Percentiles rank a stretch among this genome's conserved stretches.
Evolutionary conservation across 169 alveolate species (phyloP).

Genomic region (Eimeria nieschulzi): DNA sequence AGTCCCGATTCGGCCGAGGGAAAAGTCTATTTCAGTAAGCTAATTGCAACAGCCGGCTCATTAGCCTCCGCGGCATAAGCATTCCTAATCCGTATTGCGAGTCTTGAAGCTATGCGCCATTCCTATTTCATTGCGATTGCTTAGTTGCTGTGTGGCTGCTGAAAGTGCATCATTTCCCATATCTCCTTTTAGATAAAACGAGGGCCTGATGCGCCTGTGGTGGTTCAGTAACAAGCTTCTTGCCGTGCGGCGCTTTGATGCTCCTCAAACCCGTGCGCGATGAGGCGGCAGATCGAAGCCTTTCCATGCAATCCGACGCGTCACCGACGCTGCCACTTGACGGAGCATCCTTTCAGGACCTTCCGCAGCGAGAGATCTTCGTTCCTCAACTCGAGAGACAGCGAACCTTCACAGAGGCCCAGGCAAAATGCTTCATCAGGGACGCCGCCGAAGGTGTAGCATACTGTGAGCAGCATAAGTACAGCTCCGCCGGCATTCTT

Average conservation of each 20-base stretch:
- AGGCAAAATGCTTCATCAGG: constrained; percentile 69
- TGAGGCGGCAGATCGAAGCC: constrained; percentile 7
- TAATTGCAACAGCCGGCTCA: background rate
- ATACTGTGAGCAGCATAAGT: constrained; percentile 45
- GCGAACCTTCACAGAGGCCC: constrained; percentile 58
- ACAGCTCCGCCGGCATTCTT: no score
- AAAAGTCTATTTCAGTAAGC: constrained; percentile 65
- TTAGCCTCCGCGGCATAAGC: background rate
- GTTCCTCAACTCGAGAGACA: constrained; percentile 36
- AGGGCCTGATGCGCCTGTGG: background rate
- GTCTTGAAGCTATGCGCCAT: no score
- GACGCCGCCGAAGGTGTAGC: constrained; percentile 73
- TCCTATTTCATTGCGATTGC: no score
- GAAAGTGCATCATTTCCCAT: no score
- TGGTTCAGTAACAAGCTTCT: constrained; percentile 28
- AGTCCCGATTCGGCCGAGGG: constrained; percentile 44
- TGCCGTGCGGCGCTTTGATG: constrained; percentile 49
- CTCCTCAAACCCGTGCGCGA: constrained; percentile 9
- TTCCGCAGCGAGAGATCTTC: constrained; percentile 17
- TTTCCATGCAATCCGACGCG: constrained; percentile 5
- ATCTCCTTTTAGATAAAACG: background rate
- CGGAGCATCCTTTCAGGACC: background rate
- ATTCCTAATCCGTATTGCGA: background rate
- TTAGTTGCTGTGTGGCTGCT: no score
- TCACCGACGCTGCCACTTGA: constrained; percentile 13